A percentile compares a stretch with the other conserved stretches of the same genome.
Evolutionary conservation across 1,139 yeast species (phyloP).

Genomic region (Pichia sp.): DNA sequence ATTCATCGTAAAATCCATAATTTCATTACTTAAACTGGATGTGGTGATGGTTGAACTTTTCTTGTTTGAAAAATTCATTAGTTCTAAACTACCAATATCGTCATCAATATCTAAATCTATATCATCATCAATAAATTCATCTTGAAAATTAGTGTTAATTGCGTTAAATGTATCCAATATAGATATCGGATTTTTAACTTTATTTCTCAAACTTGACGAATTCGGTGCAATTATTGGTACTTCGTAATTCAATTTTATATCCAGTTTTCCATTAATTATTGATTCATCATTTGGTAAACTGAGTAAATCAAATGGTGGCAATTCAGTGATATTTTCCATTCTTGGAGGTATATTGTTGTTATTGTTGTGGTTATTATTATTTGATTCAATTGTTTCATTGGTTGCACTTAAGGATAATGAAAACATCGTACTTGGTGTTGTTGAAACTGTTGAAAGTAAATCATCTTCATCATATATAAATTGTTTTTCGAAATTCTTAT

Average conservation of each 20-base stretch:
- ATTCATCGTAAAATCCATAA: slow-evolving; percentile 1
- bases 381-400: slow-evolving; percentile 23
- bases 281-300: slow-evolving; percentile 12
- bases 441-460: slow-evolving; percentile 18
- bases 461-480: slow-evolving; percentile 11
- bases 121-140: background rate
- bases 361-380: background rate
- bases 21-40: background rate
- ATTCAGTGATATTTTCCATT: slow-evolving; percentile 6
- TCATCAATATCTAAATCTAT: slow-evolving; percentile 3
- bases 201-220: background rate
- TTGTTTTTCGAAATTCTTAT: slow-evolving; percentile 1
- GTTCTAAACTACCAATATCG: slow-evolving; percentile 5
- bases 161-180: slow-evolving; percentile 6
- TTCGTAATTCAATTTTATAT: slow-evolving; percentile 4
- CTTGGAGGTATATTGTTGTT: background rate
- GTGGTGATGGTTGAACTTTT: background rate
- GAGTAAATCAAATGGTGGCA: slow-evolving; percentile 11
- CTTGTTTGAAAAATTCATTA: slow-evolving; percentile 1
- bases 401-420: slow-evolving; percentile 21
- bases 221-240: background rate
- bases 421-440: slow-evolving; percentile 26
- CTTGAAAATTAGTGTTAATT: background rate
- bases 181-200: background rate
- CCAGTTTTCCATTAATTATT: background rate